Conservation (phyloP, 2,329 filamentous ascomycete genomes). For the Ceratocystis cubensis region DNA sequence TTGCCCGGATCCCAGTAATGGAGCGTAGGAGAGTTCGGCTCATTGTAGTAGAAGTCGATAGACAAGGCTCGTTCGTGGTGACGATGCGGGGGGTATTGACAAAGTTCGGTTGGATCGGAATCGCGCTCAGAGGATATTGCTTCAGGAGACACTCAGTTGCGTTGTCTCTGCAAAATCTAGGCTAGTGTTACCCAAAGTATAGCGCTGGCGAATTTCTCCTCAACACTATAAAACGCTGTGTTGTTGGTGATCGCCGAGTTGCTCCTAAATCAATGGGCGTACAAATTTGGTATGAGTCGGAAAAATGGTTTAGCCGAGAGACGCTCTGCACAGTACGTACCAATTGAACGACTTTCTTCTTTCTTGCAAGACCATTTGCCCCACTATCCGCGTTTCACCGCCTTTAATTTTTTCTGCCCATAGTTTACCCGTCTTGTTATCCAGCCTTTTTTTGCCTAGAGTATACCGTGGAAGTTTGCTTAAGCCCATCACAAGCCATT, state of each 20-base stretch:
- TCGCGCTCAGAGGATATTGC: background rate
- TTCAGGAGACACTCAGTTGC: background rate
- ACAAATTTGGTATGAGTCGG: slow-evolving; percentile 17
- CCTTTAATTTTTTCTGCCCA: slow-evolving; percentile 20
- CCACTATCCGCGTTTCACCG: slow-evolving; percentile 18
- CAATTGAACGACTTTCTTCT: too few species aligned
- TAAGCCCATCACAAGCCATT: background rate
- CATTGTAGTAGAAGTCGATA: slow-evolving; percentile 29
- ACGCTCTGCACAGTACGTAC: background rate
- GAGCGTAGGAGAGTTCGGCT: slow-evolving; percentile 51
- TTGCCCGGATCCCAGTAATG: slow-evolving; percentile 45
- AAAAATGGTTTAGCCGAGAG: slow-evolving; percentile 16
- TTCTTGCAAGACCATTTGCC: background rate
- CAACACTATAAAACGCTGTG: slow-evolving; percentile 1
- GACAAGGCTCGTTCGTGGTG: background rate
- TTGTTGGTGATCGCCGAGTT: slow-evolving; percentile 4
- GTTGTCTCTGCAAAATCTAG: background rate
- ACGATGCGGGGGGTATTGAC: background rate
- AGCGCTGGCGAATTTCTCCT: background rate
- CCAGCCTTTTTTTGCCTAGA: slow-evolving; percentile 9
- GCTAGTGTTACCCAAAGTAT: background rate
- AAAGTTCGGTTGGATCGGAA: background rate
- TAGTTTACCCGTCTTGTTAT: slow-evolving; percentile 6
- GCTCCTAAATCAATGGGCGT: background rate
- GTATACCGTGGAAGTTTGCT: background rate